These are phyloP conservation scores for Suillus sp. DNA, from an alignment of 768 basidiomycete species.

Conservation along the genomic window DNA sequence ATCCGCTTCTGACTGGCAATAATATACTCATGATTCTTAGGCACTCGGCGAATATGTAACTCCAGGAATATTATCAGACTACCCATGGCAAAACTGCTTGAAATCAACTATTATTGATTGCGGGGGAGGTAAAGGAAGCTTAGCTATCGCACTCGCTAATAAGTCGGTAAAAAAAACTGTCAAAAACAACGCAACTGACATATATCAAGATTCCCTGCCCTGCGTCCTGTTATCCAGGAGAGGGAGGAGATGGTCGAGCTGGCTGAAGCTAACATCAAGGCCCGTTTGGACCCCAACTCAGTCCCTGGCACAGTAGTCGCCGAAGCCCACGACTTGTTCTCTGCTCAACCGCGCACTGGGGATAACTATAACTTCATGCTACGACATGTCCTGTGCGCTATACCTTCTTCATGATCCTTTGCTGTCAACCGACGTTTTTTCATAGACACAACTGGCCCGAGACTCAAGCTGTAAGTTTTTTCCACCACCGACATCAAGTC, in stretches of 20 bases:
- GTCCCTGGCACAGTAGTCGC: slow-evolving; percentile 37
- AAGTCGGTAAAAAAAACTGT: slow-evolving; percentile 25
- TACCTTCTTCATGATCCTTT: not conserved
- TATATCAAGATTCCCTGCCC: slow-evolving; percentile 4
- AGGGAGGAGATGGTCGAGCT: slow-evolving; percentile 28
- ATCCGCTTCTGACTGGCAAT: not conserved
- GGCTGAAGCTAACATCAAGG: slow-evolving; percentile 18
- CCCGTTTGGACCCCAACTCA: slow-evolving; percentile 36
- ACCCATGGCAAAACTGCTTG: slow-evolving; percentile 39
- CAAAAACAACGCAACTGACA: slow-evolving; percentile 3
- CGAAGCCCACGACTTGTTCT: slow-evolving; percentile 43
- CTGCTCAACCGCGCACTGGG: slow-evolving; percentile 30
- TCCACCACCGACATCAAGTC: not conserved
- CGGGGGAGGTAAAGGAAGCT: slow-evolving; percentile 43
- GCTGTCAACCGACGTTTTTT: not conserved
- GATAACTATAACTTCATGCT: slow-evolving; percentile 7
- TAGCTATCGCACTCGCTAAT: slow-evolving; percentile 42
- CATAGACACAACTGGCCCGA: slow-evolving; percentile 21
- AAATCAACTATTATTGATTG: slow-evolving; percentile 43
- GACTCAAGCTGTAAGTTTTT: slow-evolving; percentile 8
- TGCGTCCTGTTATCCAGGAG: slow-evolving; percentile 39
- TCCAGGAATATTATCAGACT: slow-evolving; percentile 42
- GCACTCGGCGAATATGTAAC: slow-evolving; percentile 19
- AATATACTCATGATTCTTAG: not conserved
- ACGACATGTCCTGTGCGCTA: slow-evolving; percentile 8